Conservation (phyloP, 2,329 filamentous ascomycete species). For the Anisogramma anomala region DNA sequence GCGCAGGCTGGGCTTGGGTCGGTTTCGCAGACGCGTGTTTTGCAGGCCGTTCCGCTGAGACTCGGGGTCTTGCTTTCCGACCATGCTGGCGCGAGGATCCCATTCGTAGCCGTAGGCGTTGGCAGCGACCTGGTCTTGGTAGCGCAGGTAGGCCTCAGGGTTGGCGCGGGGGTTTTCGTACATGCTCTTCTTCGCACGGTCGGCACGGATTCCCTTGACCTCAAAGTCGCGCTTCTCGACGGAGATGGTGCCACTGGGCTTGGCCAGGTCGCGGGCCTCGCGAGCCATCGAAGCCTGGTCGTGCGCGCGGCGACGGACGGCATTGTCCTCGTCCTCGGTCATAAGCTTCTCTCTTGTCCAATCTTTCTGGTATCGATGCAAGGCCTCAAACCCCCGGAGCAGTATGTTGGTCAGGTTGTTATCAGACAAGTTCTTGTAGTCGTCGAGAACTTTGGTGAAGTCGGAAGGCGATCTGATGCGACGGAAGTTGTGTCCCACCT, state of each 20-base stretch:
- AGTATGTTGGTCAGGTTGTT: conserved; percentile 34
- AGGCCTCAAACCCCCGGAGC: conserved; percentile 32
- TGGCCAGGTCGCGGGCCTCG: conserved; percentile 23
- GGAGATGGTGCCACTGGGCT: conserved; percentile 24
- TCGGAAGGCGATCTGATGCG: conserved; percentile 40
- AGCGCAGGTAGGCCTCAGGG: conserved; percentile 31
- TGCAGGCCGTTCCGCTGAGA: conserved; percentile 44
- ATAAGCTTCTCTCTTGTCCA: conserved; percentile 38
- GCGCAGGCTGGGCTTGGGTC: conserved; percentile 46
- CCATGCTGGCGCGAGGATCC: conserved; percentile 44
- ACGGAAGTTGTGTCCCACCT: conserved; percentile 33
- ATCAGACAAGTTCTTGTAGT: conserved; percentile 37
- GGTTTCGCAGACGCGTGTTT: conserved; percentile 44
- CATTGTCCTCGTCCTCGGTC: conserved; percentile 47
- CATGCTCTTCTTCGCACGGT: conserved; percentile 31
- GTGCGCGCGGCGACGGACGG: conserved; percentile 37
- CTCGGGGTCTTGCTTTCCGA: conserved; percentile 48
- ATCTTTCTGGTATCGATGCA: conserved; percentile 44
- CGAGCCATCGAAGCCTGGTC: conserved; percentile 28
- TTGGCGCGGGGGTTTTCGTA: conserved; percentile 34
- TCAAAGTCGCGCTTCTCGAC: conserved; percentile 39
- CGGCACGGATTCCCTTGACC: conserved; percentile 35
- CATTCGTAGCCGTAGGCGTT: conserved; percentile 50
- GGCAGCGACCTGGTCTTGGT: conserved; percentile 48
- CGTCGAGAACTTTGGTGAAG: conserved; percentile 36